Evolutionary conservation across 345 rosid species (phyloP).

Genomic region (Bruguiera gymnorhiza): DNA sequence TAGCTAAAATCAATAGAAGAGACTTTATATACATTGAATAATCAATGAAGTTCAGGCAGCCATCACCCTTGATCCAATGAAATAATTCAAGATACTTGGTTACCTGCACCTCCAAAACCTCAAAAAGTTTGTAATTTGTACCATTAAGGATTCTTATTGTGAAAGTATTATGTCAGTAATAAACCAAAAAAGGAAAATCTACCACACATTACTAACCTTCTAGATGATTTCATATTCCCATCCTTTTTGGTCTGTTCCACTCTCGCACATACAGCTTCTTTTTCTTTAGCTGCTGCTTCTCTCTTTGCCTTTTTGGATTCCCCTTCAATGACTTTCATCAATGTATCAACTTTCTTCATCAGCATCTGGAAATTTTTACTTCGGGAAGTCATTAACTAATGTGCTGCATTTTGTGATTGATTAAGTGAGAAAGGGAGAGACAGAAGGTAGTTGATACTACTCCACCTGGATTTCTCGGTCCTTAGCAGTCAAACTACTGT

Average conservation of each 20-base stretch:
- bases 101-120: constrained; percentile 22
- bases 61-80: constrained; percentile 13
- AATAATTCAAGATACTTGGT: constrained; percentile 17
- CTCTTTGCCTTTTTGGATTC: constrained; percentile 79
- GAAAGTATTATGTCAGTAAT: no score
- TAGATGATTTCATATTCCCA: constrained; percentile 24
- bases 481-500: constrained; percentile 47
- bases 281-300: constrained; percentile 70
- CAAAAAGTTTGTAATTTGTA: background rate
- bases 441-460: background rate
- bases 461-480: constrained; percentile 80
- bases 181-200: no score
- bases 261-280: constrained; percentile 39
- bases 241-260: constrained; percentile 37
- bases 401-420: constrained; percentile 4
- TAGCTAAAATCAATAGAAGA: constrained; percentile 20
- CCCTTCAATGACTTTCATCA: constrained; percentile 67
- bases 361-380: constrained; percentile 47
- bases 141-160: no score
- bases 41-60: constrained; percentile 28
- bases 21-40: constrained; percentile 37
- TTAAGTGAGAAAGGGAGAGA: background rate
- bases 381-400: constrained; percentile 2
- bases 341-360: constrained; percentile 72
- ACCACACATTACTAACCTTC: constrained; percentile 24